Conservation (phyloP, 805 yeast genomes). For the Candida orba region DNA sequence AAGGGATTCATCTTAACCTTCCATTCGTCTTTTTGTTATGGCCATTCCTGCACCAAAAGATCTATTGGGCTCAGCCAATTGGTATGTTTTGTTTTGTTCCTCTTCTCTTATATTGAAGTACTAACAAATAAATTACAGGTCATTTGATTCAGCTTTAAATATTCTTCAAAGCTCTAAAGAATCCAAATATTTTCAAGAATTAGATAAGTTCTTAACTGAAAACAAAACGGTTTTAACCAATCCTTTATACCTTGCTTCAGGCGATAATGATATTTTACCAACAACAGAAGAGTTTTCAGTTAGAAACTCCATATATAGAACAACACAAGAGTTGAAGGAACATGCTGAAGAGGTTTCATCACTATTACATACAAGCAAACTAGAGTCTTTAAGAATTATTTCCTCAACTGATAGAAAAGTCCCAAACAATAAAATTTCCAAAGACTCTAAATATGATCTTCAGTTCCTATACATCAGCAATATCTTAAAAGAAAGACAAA, state of each 20-base stretch:
- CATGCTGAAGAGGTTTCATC: conserved; percentile 36
- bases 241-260: conserved; percentile 7
- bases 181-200: conserved; percentile 10
- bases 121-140: conserved; percentile 10
- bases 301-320: conserved; percentile 33
- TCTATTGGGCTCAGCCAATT: not conserved
- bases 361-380: conserved; percentile 31
- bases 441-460: conserved; percentile 6
- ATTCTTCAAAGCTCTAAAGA: conserved; percentile 13
- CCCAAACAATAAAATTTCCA: conserved; percentile 15
- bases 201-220: conserved; percentile 13
- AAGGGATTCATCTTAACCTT: not conserved
- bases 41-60: not conserved
- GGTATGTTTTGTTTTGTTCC: not conserved
- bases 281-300: conserved; percentile 26
- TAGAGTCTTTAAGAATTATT: conserved; percentile 44
- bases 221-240: conserved; percentile 9
- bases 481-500: conserved; percentile 46
- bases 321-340: conserved; percentile 28
- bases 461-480: conserved; percentile 27
- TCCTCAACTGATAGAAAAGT: conserved; percentile 34
- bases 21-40: not conserved
- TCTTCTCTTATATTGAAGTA: not conserved
- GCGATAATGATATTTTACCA: conserved; percentile 6
- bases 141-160: conserved; percentile 20